A percentile compares a stretch with the other conserved stretches of the same genome.
These are phyloP conservation scores for Paramecium pentaurelia DNA, from an alignment of 73 alveolate species.

Conservation along the genomic window DNA sequence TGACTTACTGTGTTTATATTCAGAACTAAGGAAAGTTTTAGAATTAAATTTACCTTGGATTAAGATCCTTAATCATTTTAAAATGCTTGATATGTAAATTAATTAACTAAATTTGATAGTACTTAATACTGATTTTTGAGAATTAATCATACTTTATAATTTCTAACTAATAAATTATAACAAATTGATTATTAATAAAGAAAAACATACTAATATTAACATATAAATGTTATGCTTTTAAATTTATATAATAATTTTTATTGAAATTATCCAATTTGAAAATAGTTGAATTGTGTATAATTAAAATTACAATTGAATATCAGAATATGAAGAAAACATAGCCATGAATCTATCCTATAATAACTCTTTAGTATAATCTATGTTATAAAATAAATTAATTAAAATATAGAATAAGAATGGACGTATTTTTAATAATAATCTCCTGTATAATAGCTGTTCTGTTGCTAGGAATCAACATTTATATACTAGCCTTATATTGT, in stretches of 20 bases:
- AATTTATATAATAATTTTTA: background rate
- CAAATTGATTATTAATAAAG: background rate
- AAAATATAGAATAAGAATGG: constrained; percentile 30
- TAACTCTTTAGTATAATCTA: background rate
- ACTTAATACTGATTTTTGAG: background rate
- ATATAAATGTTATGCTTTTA: background rate
- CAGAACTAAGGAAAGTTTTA: background rate
- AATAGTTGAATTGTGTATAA: background rate
- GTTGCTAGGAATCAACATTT: constrained; percentile 21
- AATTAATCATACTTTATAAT: background rate
- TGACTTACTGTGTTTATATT: background rate
- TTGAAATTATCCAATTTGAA: background rate
- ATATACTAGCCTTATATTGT: constrained; percentile 53
- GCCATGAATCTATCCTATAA: background rate
- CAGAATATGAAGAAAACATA: background rate
- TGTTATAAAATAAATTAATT: background rate
- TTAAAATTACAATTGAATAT: background rate
- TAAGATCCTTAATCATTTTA: background rate
- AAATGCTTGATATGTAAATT: background rate
- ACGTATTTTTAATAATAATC: constrained; percentile 39
- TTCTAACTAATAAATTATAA: background rate
- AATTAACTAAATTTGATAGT: background rate
- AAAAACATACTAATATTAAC: background rate
- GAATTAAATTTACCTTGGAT: background rate
- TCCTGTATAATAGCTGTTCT: constrained; percentile 44